Conservation (phyloP, 1,284 basidiomycete genomes). For the Papiliotrema terrestris region DNA sequence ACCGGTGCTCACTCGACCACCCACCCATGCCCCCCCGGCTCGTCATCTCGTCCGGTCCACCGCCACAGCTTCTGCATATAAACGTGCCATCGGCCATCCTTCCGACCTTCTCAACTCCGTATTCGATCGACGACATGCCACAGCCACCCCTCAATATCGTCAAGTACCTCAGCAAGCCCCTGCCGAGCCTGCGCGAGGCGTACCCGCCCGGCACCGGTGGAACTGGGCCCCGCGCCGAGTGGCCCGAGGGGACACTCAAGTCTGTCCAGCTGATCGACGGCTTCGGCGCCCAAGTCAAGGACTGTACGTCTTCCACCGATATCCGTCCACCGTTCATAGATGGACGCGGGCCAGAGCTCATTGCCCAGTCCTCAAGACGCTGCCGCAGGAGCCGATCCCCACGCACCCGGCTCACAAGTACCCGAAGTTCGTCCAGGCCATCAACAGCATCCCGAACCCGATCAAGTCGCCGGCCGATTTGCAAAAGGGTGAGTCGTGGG, state of each 20-base stretch:
- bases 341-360: neutral
- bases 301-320: conserved; percentile 25
- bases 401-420: conserved; percentile 47
- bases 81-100: neutral
- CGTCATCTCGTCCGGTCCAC: neutral
- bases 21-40: neutral
- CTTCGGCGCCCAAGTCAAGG: conserved; percentile 33
- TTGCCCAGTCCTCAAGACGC: conserved; percentile 12
- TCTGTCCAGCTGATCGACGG: conserved; percentile 43
- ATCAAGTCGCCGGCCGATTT: conserved; percentile 44
- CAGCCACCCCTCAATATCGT: conserved; percentile 47
- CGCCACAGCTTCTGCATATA: neutral
- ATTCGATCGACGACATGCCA: conserved; percentile 36
- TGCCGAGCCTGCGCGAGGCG: conserved; percentile 39
- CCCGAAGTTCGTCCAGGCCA: conserved; percentile 44
- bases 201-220: conserved; percentile 49
- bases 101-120: neutral
- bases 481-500: conserved; percentile 38
- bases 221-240: conserved; percentile 42
- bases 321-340: neutral
- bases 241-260: conserved; percentile 39
- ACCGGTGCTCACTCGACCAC: neutral
- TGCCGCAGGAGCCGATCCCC: conserved; percentile 35
- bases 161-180: conserved; percentile 42
- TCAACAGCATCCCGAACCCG: conserved; percentile 33